phyloP scores from a whole-genome alignment of 2,329 filamentous ascomycete genomes.

The Cytospora piceicola region DNA sequence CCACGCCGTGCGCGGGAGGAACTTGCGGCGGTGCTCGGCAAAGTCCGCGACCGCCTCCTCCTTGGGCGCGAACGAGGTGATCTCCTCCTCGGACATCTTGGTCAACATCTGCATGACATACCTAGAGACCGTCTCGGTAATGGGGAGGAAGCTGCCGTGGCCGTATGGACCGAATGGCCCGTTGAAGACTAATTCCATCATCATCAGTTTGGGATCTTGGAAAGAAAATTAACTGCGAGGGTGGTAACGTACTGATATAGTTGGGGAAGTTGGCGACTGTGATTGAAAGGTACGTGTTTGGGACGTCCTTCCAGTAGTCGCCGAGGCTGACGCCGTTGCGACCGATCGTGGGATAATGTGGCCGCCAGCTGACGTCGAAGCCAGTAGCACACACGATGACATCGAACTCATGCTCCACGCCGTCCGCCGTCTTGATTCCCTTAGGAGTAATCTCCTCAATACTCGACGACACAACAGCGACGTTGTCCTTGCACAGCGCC shows the following conservation, averaged over 20 bases:
- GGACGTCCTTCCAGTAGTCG: slow-evolving; percentile 33
- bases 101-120: slow-evolving; percentile 40
- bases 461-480: slow-evolving; percentile 36
- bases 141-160: slow-evolving; percentile 37
- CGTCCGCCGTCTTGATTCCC: slow-evolving; percentile 38
- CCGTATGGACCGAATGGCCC: slow-evolving; percentile 37
- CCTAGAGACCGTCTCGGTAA: slow-evolving; percentile 35
- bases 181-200: slow-evolving; percentile 33
- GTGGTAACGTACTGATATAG: slow-evolving; percentile 18
- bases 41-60: slow-evolving; percentile 39
- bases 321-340: slow-evolving; percentile 31
- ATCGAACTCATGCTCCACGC: slow-evolving; percentile 38
- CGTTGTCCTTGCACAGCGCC: slow-evolving; percentile 48
- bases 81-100: slow-evolving; percentile 36
- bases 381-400: slow-evolving; percentile 43
- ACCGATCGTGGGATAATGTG: slow-evolving; percentile 35
- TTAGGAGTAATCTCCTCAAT: slow-evolving; percentile 38
- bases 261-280: slow-evolving; percentile 28
- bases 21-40: slow-evolving; percentile 38
- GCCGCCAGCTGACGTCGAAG: slow-evolving; percentile 36
- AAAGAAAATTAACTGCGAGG: neutral
- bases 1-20: slow-evolving; percentile 37
- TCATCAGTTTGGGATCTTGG: neutral
- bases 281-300: slow-evolving; percentile 27
- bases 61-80: slow-evolving; percentile 35